Conservation (phyloP, 2,329 filamentous ascomycete genomes). For the Stylonectria norvegica region DNA sequence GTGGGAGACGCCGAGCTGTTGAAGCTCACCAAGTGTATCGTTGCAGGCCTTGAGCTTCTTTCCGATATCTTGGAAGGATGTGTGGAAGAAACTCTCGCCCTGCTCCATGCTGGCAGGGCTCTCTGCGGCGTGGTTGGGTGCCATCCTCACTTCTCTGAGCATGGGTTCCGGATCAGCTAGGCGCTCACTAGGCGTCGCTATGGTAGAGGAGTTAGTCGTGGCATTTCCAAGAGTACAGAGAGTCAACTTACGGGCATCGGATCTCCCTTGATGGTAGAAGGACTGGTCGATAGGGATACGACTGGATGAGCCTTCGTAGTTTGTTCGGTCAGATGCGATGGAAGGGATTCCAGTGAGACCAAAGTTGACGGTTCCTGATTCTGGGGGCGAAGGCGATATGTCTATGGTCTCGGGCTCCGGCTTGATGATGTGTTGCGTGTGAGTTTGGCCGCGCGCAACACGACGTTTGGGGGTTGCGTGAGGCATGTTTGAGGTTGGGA, state of each 20-base stretch:
- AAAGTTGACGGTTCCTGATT: conserved; percentile 12
- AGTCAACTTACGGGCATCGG: conserved; percentile 37
- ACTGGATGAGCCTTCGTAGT: conserved; percentile 16
- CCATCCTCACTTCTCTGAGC: conserved; percentile 36
- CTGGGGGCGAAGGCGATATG: conserved; percentile 6
- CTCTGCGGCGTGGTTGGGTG: conserved; percentile 18
- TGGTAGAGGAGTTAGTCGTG: conserved; percentile 9
- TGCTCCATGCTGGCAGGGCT: conserved; percentile 26
- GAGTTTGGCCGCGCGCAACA: conserved; percentile 13
- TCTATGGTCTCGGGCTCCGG: conserved; percentile 22
- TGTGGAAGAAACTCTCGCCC: conserved; percentile 39
- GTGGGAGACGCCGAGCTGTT: conserved; percentile 69
- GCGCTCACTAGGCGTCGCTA: conserved; percentile 38
- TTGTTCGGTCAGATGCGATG: conserved; percentile 18
- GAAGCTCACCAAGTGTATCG: conserved; percentile 63
- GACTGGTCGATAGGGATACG: conserved; percentile 18
- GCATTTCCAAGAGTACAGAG: not conserved
- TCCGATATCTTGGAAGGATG: conserved; percentile 53
- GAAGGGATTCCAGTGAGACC: conserved; percentile 12
- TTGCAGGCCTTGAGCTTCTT: conserved; percentile 63
- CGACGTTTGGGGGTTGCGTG: conserved; percentile 21
- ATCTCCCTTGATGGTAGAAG: conserved; percentile 30
- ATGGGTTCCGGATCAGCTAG: conserved; percentile 36
- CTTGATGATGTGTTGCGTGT: conserved; percentile 20
- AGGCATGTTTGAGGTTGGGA: conserved; percentile 22